These are phyloP conservation scores for Populus hybrid DNA, from an alignment of 441 rosid genomes.

Conservation along the genomic window DNA sequence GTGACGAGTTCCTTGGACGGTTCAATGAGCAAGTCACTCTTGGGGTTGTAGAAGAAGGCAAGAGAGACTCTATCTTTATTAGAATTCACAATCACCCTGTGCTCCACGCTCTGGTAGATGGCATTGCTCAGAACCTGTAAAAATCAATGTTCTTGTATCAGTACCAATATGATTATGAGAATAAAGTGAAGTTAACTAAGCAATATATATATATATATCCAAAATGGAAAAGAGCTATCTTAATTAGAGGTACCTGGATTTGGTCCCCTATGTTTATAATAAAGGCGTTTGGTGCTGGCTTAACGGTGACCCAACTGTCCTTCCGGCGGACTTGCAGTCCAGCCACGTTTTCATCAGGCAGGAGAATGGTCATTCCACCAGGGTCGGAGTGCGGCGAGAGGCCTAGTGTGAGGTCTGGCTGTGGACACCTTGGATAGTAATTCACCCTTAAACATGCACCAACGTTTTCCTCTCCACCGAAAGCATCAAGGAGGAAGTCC, in stretches of 20 bases:
- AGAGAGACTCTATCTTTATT: slow-evolving; percentile 64
- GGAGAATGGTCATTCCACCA: slow-evolving; percentile 77
- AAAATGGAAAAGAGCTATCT: not conserved
- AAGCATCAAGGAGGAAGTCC: slow-evolving; percentile 50
- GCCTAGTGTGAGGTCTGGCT: slow-evolving; percentile 76
- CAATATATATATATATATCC: not conserved
- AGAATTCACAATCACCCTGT: slow-evolving; percentile 78
- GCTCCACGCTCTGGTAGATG: slow-evolving; percentile 85
- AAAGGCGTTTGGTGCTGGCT: slow-evolving; percentile 66
- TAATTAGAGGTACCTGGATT: slow-evolving; percentile 47
- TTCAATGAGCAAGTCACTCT: slow-evolving; percentile 60
- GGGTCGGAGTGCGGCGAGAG: slow-evolving; percentile 88
- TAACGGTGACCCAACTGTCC: slow-evolving; percentile 67
- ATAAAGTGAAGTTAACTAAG: too few relatives aligned
- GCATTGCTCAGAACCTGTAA: slow-evolving; percentile 72
- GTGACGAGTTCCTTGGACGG: slow-evolving; percentile 67
- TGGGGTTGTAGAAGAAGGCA: slow-evolving; percentile 92
- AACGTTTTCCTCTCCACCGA: slow-evolving; percentile 59
- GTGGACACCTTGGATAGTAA: slow-evolving; percentile 86
- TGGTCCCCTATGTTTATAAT: slow-evolving; percentile 86
- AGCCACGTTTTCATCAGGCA: slow-evolving; percentile 62
- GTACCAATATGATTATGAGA: not conserved
- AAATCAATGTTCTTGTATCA: not conserved
- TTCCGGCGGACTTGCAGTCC: slow-evolving; percentile 67
- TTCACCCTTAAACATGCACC: slow-evolving; percentile 77